phyloP scores from a whole-genome alignment of 352 stramenopile genomes.

The Phytophthora foliorum region DNA sequence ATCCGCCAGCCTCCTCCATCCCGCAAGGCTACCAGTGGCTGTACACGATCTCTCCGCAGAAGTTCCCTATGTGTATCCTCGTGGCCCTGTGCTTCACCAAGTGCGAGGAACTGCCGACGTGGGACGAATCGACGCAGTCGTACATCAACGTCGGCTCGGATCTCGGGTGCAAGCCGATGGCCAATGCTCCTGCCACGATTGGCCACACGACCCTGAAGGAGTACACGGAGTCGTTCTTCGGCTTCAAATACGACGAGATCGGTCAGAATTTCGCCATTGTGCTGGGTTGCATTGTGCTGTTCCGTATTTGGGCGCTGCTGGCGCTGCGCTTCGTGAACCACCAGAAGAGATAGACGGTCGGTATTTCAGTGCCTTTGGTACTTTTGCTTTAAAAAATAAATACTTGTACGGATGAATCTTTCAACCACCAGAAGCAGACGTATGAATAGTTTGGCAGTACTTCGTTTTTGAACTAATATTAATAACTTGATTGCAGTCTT shows the following conservation, averaged over 20 bases:
- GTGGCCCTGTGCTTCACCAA: constrained; percentile 37
- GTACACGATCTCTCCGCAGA: constrained; percentile 32
- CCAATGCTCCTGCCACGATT: constrained; percentile 6
- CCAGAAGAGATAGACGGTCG: constrained; percentile 39
- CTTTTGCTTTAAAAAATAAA: not conserved
- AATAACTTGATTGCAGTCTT: too few relatives aligned
- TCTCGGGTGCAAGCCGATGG: constrained; percentile 34
- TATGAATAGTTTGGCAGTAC: too few relatives aligned
- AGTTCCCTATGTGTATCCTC: constrained; percentile 24
- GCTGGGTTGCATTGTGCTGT: constrained; percentile 39
- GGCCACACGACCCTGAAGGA: constrained; percentile 36
- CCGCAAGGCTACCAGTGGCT: constrained; percentile 41
- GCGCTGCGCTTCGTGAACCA: constrained; percentile 35
- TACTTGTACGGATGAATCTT: too few relatives aligned
- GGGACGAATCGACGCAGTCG: constrained; percentile 21
- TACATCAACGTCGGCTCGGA: constrained; percentile 32
- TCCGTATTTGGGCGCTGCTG: constrained; percentile 40
- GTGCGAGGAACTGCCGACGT: constrained; percentile 35
- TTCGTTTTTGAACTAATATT: too few relatives aligned
- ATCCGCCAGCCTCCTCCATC: constrained; percentile 40
- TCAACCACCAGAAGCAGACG: too few relatives aligned
- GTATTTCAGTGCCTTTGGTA: too few relatives aligned
- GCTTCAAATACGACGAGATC: constrained; percentile 25
- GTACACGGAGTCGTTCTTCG: constrained; percentile 36
- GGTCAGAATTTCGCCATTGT: constrained; percentile 40